phyloP scores from a whole-genome alignment of 1,139 yeast species.

The Citeromyces hawaiiensis region DNA sequence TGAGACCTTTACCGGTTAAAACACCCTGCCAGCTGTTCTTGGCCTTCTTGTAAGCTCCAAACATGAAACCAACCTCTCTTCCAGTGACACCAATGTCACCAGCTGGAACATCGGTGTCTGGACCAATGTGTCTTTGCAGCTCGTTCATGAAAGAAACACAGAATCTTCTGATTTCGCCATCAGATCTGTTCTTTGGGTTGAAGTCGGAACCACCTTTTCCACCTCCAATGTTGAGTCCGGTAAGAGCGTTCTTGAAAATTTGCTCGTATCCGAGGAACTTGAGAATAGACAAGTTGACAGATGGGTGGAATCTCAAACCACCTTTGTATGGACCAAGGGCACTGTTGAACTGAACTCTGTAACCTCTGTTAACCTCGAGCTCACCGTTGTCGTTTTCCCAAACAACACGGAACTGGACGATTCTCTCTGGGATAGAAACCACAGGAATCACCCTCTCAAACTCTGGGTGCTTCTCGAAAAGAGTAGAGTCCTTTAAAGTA shows the following conservation, averaged over 20 bases:
- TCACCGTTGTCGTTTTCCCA: conserved; percentile 96
- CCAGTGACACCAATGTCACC: conserved; percentile 95
- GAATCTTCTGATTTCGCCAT: conserved; percentile 91
- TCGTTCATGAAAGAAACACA: conserved; percentile 94
- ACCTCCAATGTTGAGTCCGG: conserved; percentile 98
- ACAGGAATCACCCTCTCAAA: conserved; percentile 83
- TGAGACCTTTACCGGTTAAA: conserved; percentile 92
- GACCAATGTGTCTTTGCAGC: conserved; percentile 91
- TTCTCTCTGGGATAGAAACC: conserved; percentile 90
- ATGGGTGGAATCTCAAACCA: conserved; percentile 95
- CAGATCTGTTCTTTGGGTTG: conserved; percentile 91
- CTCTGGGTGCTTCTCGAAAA: conserved; percentile 81
- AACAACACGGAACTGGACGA: conserved; percentile 89
- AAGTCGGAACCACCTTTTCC: conserved; percentile 99
- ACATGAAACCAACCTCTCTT: conserved; percentile 84
- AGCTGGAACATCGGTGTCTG: conserved; percentile 96
- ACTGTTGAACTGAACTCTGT: conserved; percentile 96
- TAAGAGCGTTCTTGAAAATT: conserved; percentile 94
- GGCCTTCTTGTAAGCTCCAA: conserved; percentile 92
- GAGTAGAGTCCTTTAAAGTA: conserved; percentile 83
- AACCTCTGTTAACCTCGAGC: conserved; percentile 91
- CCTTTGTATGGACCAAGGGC: conserved; percentile 99
- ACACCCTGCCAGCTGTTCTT: conserved; percentile 95
- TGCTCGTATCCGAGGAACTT: conserved; percentile 97
- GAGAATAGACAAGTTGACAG: conserved; percentile 87